Evolutionary conservation across 2,329 filamentous ascomycete species (phyloP).

Genomic region (Penicillium frequentans): DNA sequence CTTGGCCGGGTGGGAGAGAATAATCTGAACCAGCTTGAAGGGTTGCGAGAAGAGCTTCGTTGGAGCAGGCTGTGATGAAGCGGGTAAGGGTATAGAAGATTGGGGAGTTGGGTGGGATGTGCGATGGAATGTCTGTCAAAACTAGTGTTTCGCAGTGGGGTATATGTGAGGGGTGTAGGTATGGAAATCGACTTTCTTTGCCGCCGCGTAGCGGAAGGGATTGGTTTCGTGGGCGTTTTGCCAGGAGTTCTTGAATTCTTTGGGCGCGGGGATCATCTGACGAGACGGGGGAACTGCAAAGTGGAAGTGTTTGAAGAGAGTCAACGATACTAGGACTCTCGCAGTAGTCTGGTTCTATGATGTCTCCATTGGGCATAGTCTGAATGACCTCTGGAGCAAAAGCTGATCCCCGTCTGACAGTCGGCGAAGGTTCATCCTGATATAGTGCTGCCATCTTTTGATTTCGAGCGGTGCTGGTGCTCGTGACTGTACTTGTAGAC

Average conservation of each 20-base stretch:
- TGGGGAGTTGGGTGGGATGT: constrained; percentile 41
- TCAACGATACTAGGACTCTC: neutral
- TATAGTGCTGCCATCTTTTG: neutral
- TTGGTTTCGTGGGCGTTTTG: constrained; percentile 36
- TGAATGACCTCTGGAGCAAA: constrained; percentile 49
- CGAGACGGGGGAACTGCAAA: constrained; percentile 20
- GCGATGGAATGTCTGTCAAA: constrained; percentile 56
- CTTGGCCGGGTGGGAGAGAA: constrained; percentile 57
- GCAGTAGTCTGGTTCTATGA: constrained; percentile 1
- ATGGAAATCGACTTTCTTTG: constrained; percentile 29
- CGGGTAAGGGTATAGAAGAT: constrained; percentile 48
- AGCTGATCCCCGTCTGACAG: constrained; percentile 41
- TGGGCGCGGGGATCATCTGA: constrained; percentile 27
- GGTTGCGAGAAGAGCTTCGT: constrained; percentile 54
- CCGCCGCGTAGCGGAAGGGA: constrained; percentile 29
- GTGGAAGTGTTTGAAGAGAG: constrained; percentile 9
- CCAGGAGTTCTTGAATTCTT: constrained; percentile 40
- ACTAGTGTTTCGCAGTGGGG: constrained; percentile 56
- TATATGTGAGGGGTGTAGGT: constrained; percentile 56
- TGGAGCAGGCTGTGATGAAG: constrained; percentile 59
- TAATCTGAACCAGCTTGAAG: constrained; percentile 58
- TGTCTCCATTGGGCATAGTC: constrained; percentile 7
- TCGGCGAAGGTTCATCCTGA: constrained; percentile 33
- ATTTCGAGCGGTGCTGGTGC: neutral
- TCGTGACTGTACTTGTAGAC: neutral